Conservation (phyloP, 1,284 basidiomycete species). For the Ustilago esculenta region DNA sequence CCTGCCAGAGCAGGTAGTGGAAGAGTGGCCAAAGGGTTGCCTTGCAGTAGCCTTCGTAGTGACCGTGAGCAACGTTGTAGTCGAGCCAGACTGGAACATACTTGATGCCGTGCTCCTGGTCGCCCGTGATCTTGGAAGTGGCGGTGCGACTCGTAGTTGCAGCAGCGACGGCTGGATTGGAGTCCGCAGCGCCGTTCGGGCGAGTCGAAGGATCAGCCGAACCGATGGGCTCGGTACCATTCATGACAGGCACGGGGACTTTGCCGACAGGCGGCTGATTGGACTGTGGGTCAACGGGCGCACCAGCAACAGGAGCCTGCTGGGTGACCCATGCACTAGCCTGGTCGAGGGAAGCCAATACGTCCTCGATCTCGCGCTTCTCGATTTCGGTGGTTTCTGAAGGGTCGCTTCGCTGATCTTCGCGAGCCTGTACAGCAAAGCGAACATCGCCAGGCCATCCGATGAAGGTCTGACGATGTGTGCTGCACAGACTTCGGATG, state of each 20-base stretch:
- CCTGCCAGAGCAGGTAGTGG: conserved; percentile 98
- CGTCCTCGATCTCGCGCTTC: conserved; percentile 57
- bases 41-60: conserved; percentile 95
- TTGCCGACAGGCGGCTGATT: conserved; percentile 34
- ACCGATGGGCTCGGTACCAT: conserved; percentile 63
- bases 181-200: conserved; percentile 4
- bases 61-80: conserved; percentile 86
- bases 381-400: conserved; percentile 58
- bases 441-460: conserved; percentile 92
- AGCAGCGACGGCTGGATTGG: conserved; percentile 68
- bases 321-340: conserved; percentile 56
- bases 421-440: conserved; percentile 54
- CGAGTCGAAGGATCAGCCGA: conserved; percentile 44
- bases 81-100: conserved; percentile 94
- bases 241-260: conserved; percentile 57
- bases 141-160: conserved; percentile 70
- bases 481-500: conserved; percentile 81
- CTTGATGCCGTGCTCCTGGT: conserved; percentile 66
- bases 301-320: conserved; percentile 47
- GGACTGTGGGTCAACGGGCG: conserved; percentile 31
- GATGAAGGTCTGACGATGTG: conserved; percentile 88
- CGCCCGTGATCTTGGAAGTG: conserved; percentile 66
- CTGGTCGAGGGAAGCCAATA: conserved; percentile 61
- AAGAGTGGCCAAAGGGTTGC: conserved; percentile 96
- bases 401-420: conserved; percentile 57